These are phyloP conservation scores for Oxyria digyna DNA, from an alignment of 148 eudicot species.

Conservation along the genomic window DNA sequence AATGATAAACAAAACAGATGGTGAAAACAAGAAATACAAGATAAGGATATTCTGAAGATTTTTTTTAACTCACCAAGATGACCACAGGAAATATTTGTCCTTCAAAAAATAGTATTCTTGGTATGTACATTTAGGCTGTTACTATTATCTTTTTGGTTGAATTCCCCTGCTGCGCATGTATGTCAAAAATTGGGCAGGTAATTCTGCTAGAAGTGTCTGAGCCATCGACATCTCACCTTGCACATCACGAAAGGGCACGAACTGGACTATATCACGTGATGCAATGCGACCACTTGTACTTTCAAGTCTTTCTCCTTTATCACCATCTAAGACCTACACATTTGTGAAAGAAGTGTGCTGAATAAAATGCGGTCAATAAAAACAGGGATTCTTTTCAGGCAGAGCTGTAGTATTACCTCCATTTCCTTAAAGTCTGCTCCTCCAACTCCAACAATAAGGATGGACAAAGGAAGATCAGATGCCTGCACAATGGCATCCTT, in stretches of 20 bases:
- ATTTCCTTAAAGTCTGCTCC: constrained; percentile 97
- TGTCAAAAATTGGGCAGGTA: constrained; percentile 78
- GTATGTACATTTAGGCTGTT: constrained; percentile 26
- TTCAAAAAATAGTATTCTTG: constrained; percentile 5
- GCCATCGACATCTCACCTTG: constrained; percentile 80
- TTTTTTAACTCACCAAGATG: constrained; percentile 1
- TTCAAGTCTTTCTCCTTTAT: constrained; percentile 82
- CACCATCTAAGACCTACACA: constrained; percentile 71
- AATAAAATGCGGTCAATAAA: too few species aligned
- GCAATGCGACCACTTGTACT: constrained; percentile 78
- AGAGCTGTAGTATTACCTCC: constrained; percentile 50
- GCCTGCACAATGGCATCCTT: constrained; percentile 94
- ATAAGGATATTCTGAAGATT: background rate
- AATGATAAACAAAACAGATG: background rate
- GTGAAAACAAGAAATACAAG: background rate
- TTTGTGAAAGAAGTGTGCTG: background rate
- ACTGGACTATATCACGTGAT: constrained; percentile 90
- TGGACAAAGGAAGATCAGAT: constrained; percentile 86
- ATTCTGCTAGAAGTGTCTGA: constrained; percentile 80
- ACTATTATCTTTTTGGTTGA: constrained; percentile 32
- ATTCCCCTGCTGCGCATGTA: constrained; percentile 76
- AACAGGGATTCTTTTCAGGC: background rate
- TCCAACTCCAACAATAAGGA: constrained; percentile 96
- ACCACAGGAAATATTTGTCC: background rate
- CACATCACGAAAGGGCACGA: constrained; percentile 87